Base-by-base conservation (phyloP, 2,329 filamentous ascomycete genomes). In the Clarireedia sp. region DNA sequence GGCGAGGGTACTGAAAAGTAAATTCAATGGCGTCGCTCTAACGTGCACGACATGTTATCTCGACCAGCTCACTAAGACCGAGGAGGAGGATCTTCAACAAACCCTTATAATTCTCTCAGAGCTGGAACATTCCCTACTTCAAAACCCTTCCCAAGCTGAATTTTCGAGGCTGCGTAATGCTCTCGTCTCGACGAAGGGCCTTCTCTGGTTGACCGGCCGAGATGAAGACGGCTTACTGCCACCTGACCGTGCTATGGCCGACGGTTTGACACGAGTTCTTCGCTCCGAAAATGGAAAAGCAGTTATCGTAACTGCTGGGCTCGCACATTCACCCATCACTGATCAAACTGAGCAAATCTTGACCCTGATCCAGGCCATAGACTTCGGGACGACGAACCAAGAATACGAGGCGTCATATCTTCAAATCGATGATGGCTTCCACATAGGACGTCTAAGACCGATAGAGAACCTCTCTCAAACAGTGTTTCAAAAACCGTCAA, bases 41-140 rank as follows among this genome's bases (percentile, higher is more conserved):
- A 45, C 5, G 41, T 45, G 41, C 19, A 23, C 6, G 12, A 45
- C 24, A 21, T 45, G 12, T 21, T 45, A 21, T 21, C 41, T 45
- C 41, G 41, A 45, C 41, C 12, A 23, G 41, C 12, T 45, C 41
- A 43, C 40, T 17, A 43, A 43, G n/a, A 43, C 40, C n/a, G 40
- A 14, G 33, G 33, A 43, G 40, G 40, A 43, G 40, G 40, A 43
- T 43, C 17, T n/a, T 43, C 40, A 43, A 43, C 40, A 43, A 43
- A 17, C n/a, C 40, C 44, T 54, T 17, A 40, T 54, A 5, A 17
- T 54, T 36, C 21, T 54, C 10, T 10, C 44, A 19, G 51, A 54
- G 33, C 17, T 54, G 4, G 51, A 54, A 38, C 29, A n/a, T 40
- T 36, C 51, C n/a, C 10, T 54, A 48, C 43, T 54, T 33, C 10